Evolutionary conservation across 2,329 filamentous ascomycete species (phyloP), one percentile per base, ranked within the genome.

Genomic region (Teratosphaeria pseudoeucalypti): DNA sequence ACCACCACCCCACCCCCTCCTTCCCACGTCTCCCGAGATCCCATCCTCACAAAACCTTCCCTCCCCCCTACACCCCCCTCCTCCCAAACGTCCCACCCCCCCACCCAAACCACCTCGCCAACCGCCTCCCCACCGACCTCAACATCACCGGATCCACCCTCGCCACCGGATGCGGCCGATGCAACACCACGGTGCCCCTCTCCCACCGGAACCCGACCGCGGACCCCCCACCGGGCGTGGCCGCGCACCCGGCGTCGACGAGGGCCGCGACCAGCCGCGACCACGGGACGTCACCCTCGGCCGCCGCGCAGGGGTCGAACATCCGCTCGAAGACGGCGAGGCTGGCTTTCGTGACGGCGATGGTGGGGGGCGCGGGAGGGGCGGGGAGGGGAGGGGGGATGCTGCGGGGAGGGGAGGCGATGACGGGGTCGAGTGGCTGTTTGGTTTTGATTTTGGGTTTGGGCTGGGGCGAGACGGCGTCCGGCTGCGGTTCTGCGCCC

Each of bases 71-170:
- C 57, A 52, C 63, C 32, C 12, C 53, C 55, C 60, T 56, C 55
- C 56, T 27, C 16, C 63, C 59, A 66, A 71, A 54, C 52, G 61
- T 54, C 26, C 63, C 65, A 10, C 62, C 55, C 3, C 34, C 54
- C 67, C 68, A 70, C 3, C 64, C 65, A 63, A 71, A 72, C 63
- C 66, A 68, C 54, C 65, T 70, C n/a, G 61, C 64, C 66, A 73
- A 59, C 3, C 67, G 63, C 34, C 62, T 61, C 10, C 68, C 69
- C 58, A 68, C 68, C 0, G 58, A 62, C 49, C 64, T 65, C 12
- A 62, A 26, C 58, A 61, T 57, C 34, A 62, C 54, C n/a, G 58
- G 52, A 16, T 59, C 53, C 9, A 63, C 55, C 12, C 23, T 60
- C 9, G 58, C 19, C 9, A 59, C 58, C 9, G 60, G 58, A 58